phyloP scores from a whole-genome alignment of 1,284 basidiomycete species.

The Macrocystidia cucumis region DNA sequence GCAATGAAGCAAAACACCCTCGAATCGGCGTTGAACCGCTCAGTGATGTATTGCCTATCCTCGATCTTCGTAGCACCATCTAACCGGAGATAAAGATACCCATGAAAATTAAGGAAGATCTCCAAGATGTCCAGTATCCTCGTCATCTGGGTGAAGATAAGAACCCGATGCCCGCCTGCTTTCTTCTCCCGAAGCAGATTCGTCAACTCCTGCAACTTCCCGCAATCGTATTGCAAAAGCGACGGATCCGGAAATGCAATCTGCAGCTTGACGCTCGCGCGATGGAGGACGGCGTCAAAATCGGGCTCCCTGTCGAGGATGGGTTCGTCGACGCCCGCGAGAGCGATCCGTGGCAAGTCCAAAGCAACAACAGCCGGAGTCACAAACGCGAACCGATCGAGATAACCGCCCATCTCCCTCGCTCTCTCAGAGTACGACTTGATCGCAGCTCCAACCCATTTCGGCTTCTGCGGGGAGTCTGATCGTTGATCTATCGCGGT shows the following conservation, averaged over 20 bases:
- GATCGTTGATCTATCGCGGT: slow-evolving; percentile 31
- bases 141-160: slow-evolving; percentile 99
- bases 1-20: slow-evolving; percentile 92
- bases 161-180: slow-evolving; percentile 79
- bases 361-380: slow-evolving; percentile 77
- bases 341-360: slow-evolving; percentile 61
- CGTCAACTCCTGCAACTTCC: slow-evolving; percentile 86
- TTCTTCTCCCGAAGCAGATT: slow-evolving; percentile 79
- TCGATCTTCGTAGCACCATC: slow-evolving; percentile 96
- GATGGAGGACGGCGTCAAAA: slow-evolving; percentile 69
- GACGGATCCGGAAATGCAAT: slow-evolving; percentile 93
- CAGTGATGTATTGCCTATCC: slow-evolving; percentile 91
- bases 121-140: slow-evolving; percentile 92
- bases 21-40: slow-evolving; percentile 93
- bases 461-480: slow-evolving; percentile 34
- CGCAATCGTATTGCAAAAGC: slow-evolving; percentile 93
- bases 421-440: slow-evolving; percentile 62
- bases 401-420: slow-evolving; percentile 41
- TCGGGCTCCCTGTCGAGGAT: slow-evolving; percentile 26
- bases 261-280: slow-evolving; percentile 75
- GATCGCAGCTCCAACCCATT: slow-evolving; percentile 40
- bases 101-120: slow-evolving; percentile 88
- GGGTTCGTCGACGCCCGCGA: slow-evolving; percentile 35
- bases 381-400: slow-evolving; percentile 79
- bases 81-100: slow-evolving; percentile 87